Base-by-base conservation (phyloP, 2,329 filamentous ascomycete species). In the Ilyonectria robusta region DNA sequence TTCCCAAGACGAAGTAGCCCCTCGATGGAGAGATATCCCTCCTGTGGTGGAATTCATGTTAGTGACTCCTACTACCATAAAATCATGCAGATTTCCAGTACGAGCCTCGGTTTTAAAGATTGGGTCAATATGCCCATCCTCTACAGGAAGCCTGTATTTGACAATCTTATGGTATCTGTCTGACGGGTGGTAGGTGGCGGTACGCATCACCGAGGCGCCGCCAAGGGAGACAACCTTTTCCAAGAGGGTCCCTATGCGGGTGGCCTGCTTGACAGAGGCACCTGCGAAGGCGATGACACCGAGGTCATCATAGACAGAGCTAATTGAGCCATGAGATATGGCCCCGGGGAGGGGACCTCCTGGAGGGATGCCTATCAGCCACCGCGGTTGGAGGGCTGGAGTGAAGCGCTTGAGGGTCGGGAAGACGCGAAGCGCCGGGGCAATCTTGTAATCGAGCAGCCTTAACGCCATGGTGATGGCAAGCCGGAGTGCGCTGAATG, bases 201-300 rank as follows among this genome's bases (percentile, higher is more conserved):
- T 29, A 2, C 15, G 31, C 33, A 56, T 17, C 6, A 15, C 33
- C 19, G 29, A 29, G 17, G 54, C 19, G 35, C 11, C 19, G 31
- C 66, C 64, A 70, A 31, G 40, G 21, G 17, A n/a, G 6, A 71
- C 50, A 0, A 70, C 40, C 31, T 56, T 44, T 10, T 42, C 15
- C 10, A 81, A 50, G 0, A 80, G 42, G 10, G 67, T 48, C 7
- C 69, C 75, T 5, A 81, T 75, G 7, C 56, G 26, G 11, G 21
- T 4, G 1, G 73, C 69, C 62, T 80, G 74, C 15, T 9, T 3
- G 2, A 64, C 57, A 8, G 64, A 65, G 6, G 75, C 71, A 1
- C 79, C 79, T 6, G 74, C 74, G 58, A 73, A 81, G 13, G 76
- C 73, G 19, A 81, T 46, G 2, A 79, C 73, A 3, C 79, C 79